These are phyloP conservation scores for Alternaria longipes DNA, from an alignment of 2,329 filamentous ascomycete genomes.

Conservation along the genomic window DNA sequence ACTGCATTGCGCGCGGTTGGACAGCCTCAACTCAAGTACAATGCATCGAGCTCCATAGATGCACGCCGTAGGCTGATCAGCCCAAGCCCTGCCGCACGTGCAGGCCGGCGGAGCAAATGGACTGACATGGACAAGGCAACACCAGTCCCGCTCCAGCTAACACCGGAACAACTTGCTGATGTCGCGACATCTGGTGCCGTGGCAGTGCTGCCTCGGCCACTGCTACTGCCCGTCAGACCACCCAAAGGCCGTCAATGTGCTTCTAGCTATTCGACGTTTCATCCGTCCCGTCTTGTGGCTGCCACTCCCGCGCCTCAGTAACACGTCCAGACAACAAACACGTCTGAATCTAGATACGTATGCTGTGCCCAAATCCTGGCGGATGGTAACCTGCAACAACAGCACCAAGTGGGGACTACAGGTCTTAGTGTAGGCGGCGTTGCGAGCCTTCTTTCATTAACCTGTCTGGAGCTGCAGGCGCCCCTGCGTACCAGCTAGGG, in stretches of 20 bases:
- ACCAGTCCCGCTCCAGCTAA: conserved; percentile 31
- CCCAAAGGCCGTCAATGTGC: conserved; percentile 4
- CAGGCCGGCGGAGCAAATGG: conserved; percentile 37
- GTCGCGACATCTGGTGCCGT: conserved; percentile 34
- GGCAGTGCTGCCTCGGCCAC: conserved; percentile 37
- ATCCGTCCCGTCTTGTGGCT: background rate
- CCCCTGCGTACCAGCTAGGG: background rate
- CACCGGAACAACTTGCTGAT: conserved; percentile 37
- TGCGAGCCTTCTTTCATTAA: conserved; percentile 16
- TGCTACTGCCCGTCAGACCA: conserved; percentile 3
- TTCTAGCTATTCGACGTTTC: background rate
- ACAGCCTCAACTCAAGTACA: conserved; percentile 30
- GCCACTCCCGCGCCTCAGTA: background rate
- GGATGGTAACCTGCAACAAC: conserved; percentile 7
- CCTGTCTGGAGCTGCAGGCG: conserved; percentile 4
- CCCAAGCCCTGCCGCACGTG: conserved; percentile 44
- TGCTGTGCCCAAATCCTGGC: conserved; percentile 7
- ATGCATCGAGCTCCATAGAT: conserved; percentile 26
- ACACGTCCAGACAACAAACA: conserved; percentile 5
- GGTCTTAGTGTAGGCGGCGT: conserved; percentile 11
- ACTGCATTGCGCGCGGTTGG: conserved; percentile 31
- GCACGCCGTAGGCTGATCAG: conserved; percentile 28
- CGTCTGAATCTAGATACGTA: background rate
- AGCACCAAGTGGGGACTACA: conserved; percentile 17
- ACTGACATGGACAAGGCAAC: conserved; percentile 26